Conservation (phyloP, 371 early-diverging fungal species). For the Mycotypha africana region DNA sequence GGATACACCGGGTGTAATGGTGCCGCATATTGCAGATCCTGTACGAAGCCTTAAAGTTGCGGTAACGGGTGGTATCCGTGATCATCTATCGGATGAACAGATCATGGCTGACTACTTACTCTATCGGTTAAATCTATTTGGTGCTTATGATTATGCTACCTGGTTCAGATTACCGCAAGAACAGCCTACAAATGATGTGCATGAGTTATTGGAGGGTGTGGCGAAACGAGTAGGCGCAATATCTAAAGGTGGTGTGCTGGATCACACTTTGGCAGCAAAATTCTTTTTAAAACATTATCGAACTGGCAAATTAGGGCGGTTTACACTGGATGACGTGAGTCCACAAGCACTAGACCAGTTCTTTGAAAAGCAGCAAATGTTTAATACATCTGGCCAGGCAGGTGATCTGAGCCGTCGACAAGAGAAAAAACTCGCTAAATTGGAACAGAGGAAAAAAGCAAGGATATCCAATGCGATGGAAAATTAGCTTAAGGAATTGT, state of each 20-base stretch:
- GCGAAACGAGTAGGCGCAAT: constrained; percentile 75
- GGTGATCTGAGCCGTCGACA: constrained; percentile 38
- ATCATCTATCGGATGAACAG: constrained; percentile 75
- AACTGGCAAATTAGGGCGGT: constrained; percentile 62
- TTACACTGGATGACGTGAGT: constrained; percentile 69
- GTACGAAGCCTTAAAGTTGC: constrained; percentile 74
- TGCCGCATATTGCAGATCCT: constrained; percentile 78
- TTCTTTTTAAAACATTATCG: constrained; percentile 73
- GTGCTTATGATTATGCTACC: constrained; percentile 26
- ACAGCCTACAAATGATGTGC: constrained; percentile 66
- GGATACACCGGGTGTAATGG: constrained; percentile 91
- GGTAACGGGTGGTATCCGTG: constrained; percentile 84
- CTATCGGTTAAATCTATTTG: constrained; percentile 68
- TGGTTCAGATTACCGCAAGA: constrained; percentile 26
- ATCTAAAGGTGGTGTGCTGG: constrained; percentile 65
- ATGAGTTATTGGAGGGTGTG: constrained; percentile 52
- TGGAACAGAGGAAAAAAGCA: constrained; percentile 44
- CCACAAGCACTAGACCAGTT: constrained; percentile 44
- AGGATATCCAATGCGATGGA: background rate
- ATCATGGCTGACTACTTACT: constrained; percentile 88
- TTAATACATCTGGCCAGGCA: constrained; percentile 2
- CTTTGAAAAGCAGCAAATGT: constrained; percentile 35
- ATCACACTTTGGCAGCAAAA: constrained; percentile 59
- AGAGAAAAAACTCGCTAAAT: constrained; percentile 47
- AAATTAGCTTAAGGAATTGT: too few species aligned